These are phyloP conservation scores for Mortierella sp. DNA, from an alignment of 371 early-diverging fungal species.

Conservation along the genomic window DNA sequence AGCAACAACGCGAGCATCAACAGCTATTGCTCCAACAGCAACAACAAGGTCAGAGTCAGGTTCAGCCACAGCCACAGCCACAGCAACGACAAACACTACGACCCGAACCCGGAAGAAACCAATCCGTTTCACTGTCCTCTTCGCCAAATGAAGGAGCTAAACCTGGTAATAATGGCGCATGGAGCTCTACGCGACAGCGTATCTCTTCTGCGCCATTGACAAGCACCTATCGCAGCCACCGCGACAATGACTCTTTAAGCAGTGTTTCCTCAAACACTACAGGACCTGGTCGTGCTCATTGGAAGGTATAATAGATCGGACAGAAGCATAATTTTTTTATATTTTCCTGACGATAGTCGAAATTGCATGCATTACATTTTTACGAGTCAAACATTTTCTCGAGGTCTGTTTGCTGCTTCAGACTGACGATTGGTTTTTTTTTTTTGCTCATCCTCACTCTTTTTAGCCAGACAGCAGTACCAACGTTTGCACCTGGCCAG, in stretches of 20 bases:
- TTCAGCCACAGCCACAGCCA: conserved; percentile 19
- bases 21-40: conserved; percentile 31
- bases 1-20: conserved; percentile 39
- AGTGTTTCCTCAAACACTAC: conserved; percentile 21
- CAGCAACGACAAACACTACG: conserved; percentile 10
- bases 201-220: conserved; percentile 37
- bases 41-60: conserved; percentile 11
- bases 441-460: not conserved
- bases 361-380: too few species aligned
- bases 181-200: conserved; percentile 24
- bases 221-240: conserved; percentile 14
- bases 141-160: conserved; percentile 13
- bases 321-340: not conserved
- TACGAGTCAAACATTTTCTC: not conserved
- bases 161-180: not conserved
- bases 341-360: not conserved
- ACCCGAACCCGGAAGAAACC: conserved; percentile 5
- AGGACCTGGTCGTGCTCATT: conserved; percentile 50
- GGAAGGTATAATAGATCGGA: conserved; percentile 37
- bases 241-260: conserved; percentile 28
- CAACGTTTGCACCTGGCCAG: conserved; percentile 52
- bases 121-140: conserved; percentile 17
- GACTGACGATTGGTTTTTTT: not conserved
- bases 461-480: conserved; percentile 49
- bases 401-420: not conserved